Percentiles rank a stretch among this genome's conserved stretches.
Conservation (phyloP, 192 early-diverging fungal species). For the Irineochytrium annulatum region DNA sequence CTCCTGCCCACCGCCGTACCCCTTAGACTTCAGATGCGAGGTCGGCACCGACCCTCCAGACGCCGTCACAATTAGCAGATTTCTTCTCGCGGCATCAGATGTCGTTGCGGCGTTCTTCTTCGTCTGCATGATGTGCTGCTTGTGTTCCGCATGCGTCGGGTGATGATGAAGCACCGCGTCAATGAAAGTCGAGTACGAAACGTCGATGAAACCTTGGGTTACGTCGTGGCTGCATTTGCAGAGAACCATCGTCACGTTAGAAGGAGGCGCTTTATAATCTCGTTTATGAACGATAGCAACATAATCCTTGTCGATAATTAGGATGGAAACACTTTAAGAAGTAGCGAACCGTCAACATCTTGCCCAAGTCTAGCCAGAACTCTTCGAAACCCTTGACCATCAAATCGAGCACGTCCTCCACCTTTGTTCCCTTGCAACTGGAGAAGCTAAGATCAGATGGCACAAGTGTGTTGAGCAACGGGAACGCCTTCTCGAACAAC, state of each 20-base stretch:
- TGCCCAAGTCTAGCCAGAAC: slow-evolving; percentile 36
- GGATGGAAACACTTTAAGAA: not conserved
- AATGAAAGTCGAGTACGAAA: slow-evolving; percentile 7
- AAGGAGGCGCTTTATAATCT: slow-evolving; percentile 11
- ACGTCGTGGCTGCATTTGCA: not conserved
- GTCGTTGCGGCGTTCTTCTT: not conserved
- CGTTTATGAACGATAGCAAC: not conserved
- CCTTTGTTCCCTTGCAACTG: not conserved
- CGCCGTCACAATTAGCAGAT: slow-evolving; percentile 18
- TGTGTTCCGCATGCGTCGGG: not conserved
- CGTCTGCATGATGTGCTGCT: not conserved
- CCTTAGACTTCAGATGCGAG: no score
- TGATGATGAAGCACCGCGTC: slow-evolving; percentile 11
- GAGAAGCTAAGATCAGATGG: slow-evolving; percentile 5
- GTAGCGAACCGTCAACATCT: slow-evolving; percentile 29
- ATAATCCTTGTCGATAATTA: not conserved
- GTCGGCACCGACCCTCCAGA: slow-evolving; percentile 12
- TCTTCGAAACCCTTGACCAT: slow-evolving; percentile 36
- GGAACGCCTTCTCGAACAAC: slow-evolving; percentile 8
- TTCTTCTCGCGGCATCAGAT: slow-evolving; percentile 2
- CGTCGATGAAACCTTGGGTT: not conserved
- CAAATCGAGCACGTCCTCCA: slow-evolving; percentile 33
- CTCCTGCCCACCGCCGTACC: no score
- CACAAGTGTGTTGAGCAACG: slow-evolving; percentile 13
- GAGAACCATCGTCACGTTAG: not conserved